Evolutionary conservation across 2,329 filamentous ascomycete genomes (phyloP).

Genomic region (Septoria linicola): DNA sequence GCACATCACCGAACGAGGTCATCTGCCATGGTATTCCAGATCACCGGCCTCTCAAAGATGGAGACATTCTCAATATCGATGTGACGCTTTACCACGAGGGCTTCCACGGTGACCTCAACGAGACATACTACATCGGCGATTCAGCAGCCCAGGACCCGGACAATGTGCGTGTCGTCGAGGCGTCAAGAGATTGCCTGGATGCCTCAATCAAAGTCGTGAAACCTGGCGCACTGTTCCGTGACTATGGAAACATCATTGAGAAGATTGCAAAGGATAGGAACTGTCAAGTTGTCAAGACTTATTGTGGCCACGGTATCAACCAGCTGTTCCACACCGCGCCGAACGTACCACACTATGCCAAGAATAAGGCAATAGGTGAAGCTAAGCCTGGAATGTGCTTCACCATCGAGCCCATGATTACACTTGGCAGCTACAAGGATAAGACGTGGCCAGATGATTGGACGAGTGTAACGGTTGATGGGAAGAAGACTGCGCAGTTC

Average conservation of each 20-base stretch:
- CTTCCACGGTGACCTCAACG: conserved; percentile 95
- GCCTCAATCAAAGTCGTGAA: conserved; percentile 88
- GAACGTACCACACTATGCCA: conserved; percentile 94
- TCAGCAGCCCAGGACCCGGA: conserved; percentile 81
- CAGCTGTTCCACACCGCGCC: conserved; percentile 89
- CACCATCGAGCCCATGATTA: conserved; percentile 98
- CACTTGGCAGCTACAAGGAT: conserved; percentile 83
- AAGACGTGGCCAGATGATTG: conserved; percentile 98
- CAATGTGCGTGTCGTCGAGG: conserved; percentile 84
- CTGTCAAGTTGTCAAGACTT: conserved; percentile 91
- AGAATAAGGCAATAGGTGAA: conserved; percentile 94
- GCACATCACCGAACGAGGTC: conserved; percentile 93
- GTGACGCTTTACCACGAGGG: conserved; percentile 91
- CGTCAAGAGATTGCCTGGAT: conserved; percentile 84
- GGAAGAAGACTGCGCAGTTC: conserved; percentile 88
- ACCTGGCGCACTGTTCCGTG: conserved; percentile 86
- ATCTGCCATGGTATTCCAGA: conserved; percentile 99
- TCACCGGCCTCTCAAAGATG: conserved; percentile 79
- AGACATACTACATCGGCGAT: conserved; percentile 97
- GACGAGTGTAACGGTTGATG: conserved; percentile 92
- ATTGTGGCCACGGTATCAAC: conserved; percentile 95
- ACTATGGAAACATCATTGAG: conserved; percentile 93
- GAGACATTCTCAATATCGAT: conserved; percentile 96
- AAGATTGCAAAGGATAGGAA: conserved; percentile 82
- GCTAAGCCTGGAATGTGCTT: conserved; percentile 98